Evolutionary conservation across 176 grass and related monocot species (phyloP).

Genomic region (Cenchrus americanus): DNA sequence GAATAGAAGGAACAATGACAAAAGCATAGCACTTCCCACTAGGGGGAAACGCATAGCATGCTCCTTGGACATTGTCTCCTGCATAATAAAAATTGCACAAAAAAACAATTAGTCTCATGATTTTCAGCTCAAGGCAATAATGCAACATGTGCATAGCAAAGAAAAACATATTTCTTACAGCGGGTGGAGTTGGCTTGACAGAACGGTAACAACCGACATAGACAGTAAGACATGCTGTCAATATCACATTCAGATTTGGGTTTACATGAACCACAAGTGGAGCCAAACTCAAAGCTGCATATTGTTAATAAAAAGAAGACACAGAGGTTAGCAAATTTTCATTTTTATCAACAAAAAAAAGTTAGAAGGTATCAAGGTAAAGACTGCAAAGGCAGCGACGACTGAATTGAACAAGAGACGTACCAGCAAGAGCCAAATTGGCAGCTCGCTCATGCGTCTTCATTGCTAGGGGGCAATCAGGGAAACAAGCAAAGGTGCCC

Average conservation of each 20-base stretch:
- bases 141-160: neutral
- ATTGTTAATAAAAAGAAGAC: conserved; percentile 20
- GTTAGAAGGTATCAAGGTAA: neutral
- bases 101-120: neutral
- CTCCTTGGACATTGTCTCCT: conserved; percentile 89
- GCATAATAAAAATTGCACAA: conserved; percentile 28
- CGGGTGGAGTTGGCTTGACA: conserved; percentile 77
- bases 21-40: conserved; percentile 54
- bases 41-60: conserved; percentile 57
- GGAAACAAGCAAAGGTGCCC: neutral
- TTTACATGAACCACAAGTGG: conserved; percentile 82
- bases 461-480: conserved; percentile 41
- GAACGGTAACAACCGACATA: conserved; percentile 95
- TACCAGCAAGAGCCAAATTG: conserved; percentile 80
- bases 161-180: conserved; percentile 54
- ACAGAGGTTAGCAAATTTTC: neutral
- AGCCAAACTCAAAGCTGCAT: conserved; percentile 72
- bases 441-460: conserved; percentile 67
- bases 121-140: neutral
- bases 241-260: conserved; percentile 89
- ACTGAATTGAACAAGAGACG: neutral
- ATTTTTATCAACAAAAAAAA: neutral
- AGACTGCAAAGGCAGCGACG: neutral
- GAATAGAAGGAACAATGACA: conserved; percentile 82
- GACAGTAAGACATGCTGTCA: conserved; percentile 94